Evolutionary conservation across 495 filamentous ascomycete genomes (phyloP).

Genomic region (Astrothelium macrocarpum): DNA sequence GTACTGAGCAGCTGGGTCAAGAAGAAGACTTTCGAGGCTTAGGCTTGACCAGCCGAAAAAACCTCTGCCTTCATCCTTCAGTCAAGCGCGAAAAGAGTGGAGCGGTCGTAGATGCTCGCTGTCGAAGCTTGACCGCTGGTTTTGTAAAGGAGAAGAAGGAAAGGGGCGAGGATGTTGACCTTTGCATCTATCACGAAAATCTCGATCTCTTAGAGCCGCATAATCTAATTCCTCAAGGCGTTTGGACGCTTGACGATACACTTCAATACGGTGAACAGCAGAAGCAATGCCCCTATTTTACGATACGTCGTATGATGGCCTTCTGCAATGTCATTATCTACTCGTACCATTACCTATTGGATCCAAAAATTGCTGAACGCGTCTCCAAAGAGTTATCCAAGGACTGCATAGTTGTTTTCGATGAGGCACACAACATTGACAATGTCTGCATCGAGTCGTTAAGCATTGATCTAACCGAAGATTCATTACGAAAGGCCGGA

Average conservation of each 20-base stretch:
- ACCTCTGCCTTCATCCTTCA: conserved; percentile 89
- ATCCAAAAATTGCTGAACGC: conserved; percentile 95
- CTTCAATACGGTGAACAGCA: conserved; percentile 83
- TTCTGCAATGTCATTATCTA: conserved; percentile 99
- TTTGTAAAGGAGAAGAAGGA: conserved; percentile 97
- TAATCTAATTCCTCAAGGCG: conserved; percentile 83
- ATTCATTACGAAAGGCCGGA: conserved; percentile 79
- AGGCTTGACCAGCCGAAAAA: conserved; percentile 92
- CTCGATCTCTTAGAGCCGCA: conserved; percentile 90
- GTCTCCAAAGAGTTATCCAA: conserved; percentile 95
- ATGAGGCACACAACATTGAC: conserved; percentile 99
- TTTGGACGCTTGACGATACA: conserved; percentile 91
- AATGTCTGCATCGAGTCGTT: conserved; percentile 98
- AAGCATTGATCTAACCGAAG: conserved; percentile 92
- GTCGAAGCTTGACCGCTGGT: conserved; percentile 87
- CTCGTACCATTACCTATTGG: conserved; percentile 95
- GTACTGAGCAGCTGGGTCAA: conserved; percentile 70
- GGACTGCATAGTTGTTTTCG: conserved; percentile 97
- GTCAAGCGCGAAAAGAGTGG: conserved; percentile 95
- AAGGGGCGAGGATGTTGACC: conserved; percentile 82
- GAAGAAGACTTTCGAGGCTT: conserved; percentile 89
- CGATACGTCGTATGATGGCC: conserved; percentile 92
- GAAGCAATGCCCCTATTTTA: conserved; percentile 97
- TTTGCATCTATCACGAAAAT: conserved; percentile 97
- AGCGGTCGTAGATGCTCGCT: conserved; percentile 83